Evolutionary conservation across 208 protist genomes (phyloP), one percentile per base, ranked within the genome.

Genomic region (Wallacemonas sp.): DNA sequence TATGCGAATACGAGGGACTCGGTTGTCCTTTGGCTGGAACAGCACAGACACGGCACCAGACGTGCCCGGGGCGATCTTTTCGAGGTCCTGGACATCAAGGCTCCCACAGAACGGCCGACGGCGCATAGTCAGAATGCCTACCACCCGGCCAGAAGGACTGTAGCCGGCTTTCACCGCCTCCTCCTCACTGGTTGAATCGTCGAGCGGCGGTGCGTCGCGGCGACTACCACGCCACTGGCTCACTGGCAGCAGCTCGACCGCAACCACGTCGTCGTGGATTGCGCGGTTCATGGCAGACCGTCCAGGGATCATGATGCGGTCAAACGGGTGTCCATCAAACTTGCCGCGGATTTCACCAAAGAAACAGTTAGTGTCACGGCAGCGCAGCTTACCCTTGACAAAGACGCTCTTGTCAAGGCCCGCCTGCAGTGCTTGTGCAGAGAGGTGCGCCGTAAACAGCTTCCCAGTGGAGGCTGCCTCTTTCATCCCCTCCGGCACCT

Each of bases 1-100:
- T 65, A 98, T 91, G 65, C 91, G 88, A 44, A 98, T 94, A 37
- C 83, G 82, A 13, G 94, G 94, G 59, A 97, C 91, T 21, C 85
- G 81, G 53, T 83, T 87, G 52, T 94, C 85, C 66, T 96, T 93
- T 32, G 90, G 89, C 63, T 91, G 86, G 50, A 96, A 92, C 29
- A 97, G 78, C 1, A 97, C 77, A 26, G 83, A 91, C 1, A 93
- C 76, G 46, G 30, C 89, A 39, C 85, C 90, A 0, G 81, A 77
- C 10, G 60, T 60, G 32, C 52, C 76, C 0, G 63, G 12, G 17
- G 36, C 24, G 13, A 91, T 24, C n/a, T 69, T 71, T 38, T 87
- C 72, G 4, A 94, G 46, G 37, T 95, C 85, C 38, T 81, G 68
- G 24, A 84, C 85, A 39, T 92, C 83, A 33, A 96, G 68, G 73